A percentile compares a stretch with the other conserved stretches of the same genome.
phyloP scores from a whole-genome alignment of 1,284 basidiomycete species.

The Trichosporon sp. region DNA sequence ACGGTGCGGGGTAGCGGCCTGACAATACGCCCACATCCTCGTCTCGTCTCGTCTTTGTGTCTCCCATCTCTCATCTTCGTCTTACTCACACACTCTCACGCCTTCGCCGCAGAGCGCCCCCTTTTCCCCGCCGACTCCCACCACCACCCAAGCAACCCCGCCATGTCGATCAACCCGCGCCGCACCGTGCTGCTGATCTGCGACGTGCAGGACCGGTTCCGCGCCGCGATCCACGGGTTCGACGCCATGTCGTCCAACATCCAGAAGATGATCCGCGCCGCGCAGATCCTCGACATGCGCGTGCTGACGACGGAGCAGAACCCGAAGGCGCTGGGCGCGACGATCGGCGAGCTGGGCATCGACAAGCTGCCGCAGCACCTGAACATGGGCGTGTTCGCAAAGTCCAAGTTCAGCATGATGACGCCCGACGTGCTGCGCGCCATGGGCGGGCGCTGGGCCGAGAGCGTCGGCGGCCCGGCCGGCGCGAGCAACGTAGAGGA shows the following conservation, averaged over 20 bases:
- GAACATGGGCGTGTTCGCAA: conserved; percentile 59
- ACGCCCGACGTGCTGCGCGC: conserved; percentile 61
- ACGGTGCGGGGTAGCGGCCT: background rate
- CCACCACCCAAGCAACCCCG: background rate
- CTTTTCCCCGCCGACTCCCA: background rate
- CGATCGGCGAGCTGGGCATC: conserved; percentile 60
- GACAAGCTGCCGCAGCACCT: conserved; percentile 37
- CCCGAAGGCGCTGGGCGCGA: conserved; percentile 67
- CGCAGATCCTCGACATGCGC: conserved; percentile 38
- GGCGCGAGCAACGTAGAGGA: conserved; percentile 8
- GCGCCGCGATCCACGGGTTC: conserved; percentile 61
- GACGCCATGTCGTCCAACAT: conserved; percentile 64
- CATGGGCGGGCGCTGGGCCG: conserved; percentile 44
- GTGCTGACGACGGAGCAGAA: conserved; percentile 67
- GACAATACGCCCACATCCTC: background rate
- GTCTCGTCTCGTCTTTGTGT: background rate
- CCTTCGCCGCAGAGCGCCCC: background rate
- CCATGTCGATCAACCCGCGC: conserved; percentile 26
- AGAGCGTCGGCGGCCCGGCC: background rate
- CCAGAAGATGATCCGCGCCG: conserved; percentile 71
- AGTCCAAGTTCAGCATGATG: conserved; percentile 77
- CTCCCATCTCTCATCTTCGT: background rate
- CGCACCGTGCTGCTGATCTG: conserved; percentile 68
- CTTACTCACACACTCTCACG: background rate
- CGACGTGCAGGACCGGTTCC: conserved; percentile 71